Evolutionary conservation across 2,329 filamentous ascomycete species (phyloP).

Genomic region (Phoma sp.): DNA sequence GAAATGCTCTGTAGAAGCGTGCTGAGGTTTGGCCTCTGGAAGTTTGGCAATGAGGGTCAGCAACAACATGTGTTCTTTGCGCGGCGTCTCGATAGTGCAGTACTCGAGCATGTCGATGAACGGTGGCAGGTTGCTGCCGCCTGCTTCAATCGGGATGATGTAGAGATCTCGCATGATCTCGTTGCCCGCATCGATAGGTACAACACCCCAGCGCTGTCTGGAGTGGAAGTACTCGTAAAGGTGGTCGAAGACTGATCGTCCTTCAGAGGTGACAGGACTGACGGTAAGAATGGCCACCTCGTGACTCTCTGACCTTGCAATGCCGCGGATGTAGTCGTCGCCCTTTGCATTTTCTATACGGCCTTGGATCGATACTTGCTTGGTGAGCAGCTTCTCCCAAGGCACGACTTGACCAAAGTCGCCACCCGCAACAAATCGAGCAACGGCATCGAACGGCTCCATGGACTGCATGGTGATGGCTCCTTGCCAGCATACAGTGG

Average conservation of each 20-base stretch:
- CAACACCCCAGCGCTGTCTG: conserved; percentile 85
- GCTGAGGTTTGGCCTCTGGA: conserved; percentile 43
- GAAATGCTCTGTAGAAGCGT: conserved; percentile 32
- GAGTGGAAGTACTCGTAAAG: conserved; percentile 87
- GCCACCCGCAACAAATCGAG: conserved; percentile 83
- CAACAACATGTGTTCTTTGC: conserved; percentile 78
- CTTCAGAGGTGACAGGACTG: conserved; percentile 64
- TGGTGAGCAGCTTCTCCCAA: conserved; percentile 79
- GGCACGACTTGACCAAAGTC: conserved; percentile 71
- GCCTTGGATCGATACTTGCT: conserved; percentile 73
- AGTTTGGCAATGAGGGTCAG: conserved; percentile 78
- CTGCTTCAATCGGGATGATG: conserved; percentile 81
- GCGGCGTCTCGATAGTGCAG: conserved; percentile 74
- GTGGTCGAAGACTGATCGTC: conserved; percentile 69
- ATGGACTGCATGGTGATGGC: conserved; percentile 71
- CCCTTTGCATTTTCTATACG: conserved; percentile 83
- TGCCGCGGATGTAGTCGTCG: conserved; percentile 86
- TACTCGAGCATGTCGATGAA: conserved; percentile 90
- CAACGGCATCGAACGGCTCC: conserved; percentile 76
- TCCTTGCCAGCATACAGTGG: conserved; percentile 65
- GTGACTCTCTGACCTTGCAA: conserved; percentile 80
- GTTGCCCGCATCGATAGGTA: conserved; percentile 64
- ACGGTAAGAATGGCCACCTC: conserved; percentile 85
- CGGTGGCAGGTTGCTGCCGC: conserved; percentile 72
- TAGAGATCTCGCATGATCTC: conserved; percentile 88